These are phyloP conservation scores for Nicotiana obtusifolia DNA, from an alignment of 257 asterid genomes.

Conservation along the genomic window DNA sequence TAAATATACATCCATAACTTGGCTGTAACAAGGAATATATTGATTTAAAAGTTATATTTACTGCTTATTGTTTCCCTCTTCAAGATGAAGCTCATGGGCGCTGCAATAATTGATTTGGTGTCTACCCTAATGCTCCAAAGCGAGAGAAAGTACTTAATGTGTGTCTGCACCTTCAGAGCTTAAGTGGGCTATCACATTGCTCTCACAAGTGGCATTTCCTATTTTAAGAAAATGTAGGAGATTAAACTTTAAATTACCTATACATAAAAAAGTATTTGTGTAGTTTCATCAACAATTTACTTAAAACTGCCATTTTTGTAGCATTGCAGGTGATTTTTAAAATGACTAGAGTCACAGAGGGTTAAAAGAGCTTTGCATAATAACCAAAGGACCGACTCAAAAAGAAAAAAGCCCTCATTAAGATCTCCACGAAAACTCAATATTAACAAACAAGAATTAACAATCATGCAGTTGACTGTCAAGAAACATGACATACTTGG, in stretches of 20 bases:
- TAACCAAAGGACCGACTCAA: neutral
- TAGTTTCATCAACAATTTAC: neutral
- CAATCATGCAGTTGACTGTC: neutral
- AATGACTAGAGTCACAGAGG: neutral
- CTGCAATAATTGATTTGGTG: neutral
- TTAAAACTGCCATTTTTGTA: neutral
- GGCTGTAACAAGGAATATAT: neutral
- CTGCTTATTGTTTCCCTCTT: neutral
- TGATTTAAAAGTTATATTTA: neutral
- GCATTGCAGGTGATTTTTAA: neutral
- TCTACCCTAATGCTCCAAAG: neutral
- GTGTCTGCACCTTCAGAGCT: neutral
- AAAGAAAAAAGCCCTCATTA: neutral
- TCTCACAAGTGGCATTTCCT: neutral
- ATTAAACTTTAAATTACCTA: neutral
- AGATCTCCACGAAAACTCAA: neutral
- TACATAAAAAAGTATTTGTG: neutral
- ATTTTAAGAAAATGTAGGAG: neutral
- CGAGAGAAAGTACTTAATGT: neutral
- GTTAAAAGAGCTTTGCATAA: neutral
- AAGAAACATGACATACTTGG: slow-evolving; percentile 47
- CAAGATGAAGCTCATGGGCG: neutral
- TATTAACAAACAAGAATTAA: neutral
- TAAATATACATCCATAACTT: neutral
- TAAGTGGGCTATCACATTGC: neutral